Conservation (phyloP, 176 grass and related monocot genomes). For the Juncus effusus region DNA sequence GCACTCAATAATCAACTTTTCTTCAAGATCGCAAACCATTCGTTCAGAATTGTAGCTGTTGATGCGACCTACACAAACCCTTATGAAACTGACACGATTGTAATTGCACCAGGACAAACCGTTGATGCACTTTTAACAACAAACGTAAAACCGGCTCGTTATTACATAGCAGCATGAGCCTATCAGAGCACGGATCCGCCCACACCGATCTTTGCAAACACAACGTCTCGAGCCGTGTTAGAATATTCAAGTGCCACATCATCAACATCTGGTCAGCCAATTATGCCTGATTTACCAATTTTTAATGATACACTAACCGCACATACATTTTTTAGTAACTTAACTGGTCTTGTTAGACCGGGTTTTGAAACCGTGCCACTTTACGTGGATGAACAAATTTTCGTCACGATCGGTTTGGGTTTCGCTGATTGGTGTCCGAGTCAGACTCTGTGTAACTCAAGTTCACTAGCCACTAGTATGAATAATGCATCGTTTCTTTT, state of each 20-base stretch:
- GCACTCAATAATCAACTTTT: slow-evolving; percentile 58
- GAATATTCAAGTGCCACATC: slow-evolving; percentile 5
- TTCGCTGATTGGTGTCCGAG: slow-evolving; percentile 22
- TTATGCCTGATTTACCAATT: slow-evolving; percentile 41
- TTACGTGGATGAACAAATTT: slow-evolving; percentile 36
- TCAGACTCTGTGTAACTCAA: slow-evolving; percentile 50
- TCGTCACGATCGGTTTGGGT: slow-evolving; percentile 43
- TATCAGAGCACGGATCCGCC: slow-evolving; percentile 24
- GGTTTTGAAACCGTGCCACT: slow-evolving; percentile 38
- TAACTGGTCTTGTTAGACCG: slow-evolving; percentile 37
- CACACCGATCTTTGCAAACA: slow-evolving; percentile 29
- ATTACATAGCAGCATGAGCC: slow-evolving; percentile 51
- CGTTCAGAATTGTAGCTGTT: slow-evolving; percentile 46
- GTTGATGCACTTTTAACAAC: slow-evolving; percentile 55
- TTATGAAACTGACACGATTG: slow-evolving; percentile 47
- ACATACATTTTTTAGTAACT: slow-evolving; percentile 31
- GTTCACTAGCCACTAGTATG: slow-evolving; percentile 55
- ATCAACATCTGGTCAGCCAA: not conserved
- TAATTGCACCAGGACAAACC: slow-evolving; percentile 48
- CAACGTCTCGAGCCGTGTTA: slow-evolving; percentile 33
- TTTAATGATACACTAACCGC: slow-evolving; percentile 39
- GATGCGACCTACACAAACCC: slow-evolving; percentile 63
- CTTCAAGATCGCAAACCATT: slow-evolving; percentile 60
- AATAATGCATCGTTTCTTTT: slow-evolving; percentile 62
- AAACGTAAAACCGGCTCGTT: slow-evolving; percentile 18